Conservation (phyloP, 1,284 basidiomycete species). For the Apiotrichum siamense region DNA sequence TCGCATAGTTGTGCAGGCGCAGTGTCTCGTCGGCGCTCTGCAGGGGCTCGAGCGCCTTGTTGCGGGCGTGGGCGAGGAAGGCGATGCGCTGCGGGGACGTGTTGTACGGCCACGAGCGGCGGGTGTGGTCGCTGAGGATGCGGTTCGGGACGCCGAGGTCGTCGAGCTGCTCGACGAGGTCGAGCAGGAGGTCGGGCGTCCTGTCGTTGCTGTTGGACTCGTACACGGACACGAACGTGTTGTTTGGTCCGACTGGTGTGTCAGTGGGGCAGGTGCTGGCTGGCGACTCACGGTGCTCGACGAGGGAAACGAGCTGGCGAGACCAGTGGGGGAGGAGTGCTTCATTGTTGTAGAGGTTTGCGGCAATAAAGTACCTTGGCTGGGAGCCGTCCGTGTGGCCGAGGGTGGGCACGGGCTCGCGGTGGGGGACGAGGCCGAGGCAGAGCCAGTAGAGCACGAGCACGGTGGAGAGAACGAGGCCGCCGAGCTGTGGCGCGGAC, state of each 20-base stretch:
- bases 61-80: conserved; percentile 51
- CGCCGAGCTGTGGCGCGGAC: conserved; percentile 1
- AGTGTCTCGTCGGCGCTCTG: conserved; percentile 13
- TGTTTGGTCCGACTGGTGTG: conserved; percentile 50
- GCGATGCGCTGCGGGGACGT: conserved; percentile 49
- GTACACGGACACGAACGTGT: conserved; percentile 56
- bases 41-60: conserved; percentile 50
- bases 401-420: conserved; percentile 10
- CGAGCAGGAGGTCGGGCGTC: conserved; percentile 48
- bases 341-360: conserved; percentile 34
- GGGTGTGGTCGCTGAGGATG: conserved; percentile 40
- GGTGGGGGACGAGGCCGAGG: conserved; percentile 16
- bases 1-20: conserved; percentile 43
- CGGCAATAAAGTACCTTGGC: conserved; percentile 28
- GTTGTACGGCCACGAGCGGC: conserved; percentile 38
- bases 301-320: conserved; percentile 17
- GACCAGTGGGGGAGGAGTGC: conserved; percentile 22
- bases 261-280: not conserved
- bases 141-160: conserved; percentile 39
- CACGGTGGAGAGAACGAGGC: conserved; percentile 8
- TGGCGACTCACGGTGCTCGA: conserved; percentile 22
- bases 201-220: conserved; percentile 54
- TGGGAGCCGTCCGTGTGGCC: conserved; percentile 1
- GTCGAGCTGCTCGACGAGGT: conserved; percentile 44
- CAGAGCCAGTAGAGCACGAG: conserved; percentile 16